phyloP scores from a whole-genome alignment of 2,329 filamentous ascomycete genomes.

The Epichloe gansuensis region DNA sequence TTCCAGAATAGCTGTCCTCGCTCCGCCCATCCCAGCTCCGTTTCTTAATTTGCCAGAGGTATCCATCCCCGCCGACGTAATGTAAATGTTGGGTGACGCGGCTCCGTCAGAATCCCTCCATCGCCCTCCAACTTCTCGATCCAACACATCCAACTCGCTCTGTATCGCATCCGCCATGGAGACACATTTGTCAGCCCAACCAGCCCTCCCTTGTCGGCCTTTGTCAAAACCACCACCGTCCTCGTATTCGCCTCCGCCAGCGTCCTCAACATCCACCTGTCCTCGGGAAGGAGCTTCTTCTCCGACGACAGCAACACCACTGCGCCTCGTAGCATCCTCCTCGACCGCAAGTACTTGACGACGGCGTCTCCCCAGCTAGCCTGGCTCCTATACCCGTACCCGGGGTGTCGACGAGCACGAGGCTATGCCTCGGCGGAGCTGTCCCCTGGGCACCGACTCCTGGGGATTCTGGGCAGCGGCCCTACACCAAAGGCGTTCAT shows the following conservation, averaged over 20 bases:
- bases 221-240: conserved; percentile 42
- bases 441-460: conserved; percentile 20
- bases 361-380: conserved; percentile 42
- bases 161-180: conserved; percentile 17
- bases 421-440: conserved; percentile 30
- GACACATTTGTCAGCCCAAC: conserved; percentile 17
- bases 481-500: conserved; percentile 47
- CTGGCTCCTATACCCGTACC: conserved; percentile 35
- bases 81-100: conserved; percentile 17
- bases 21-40: conserved; percentile 27
- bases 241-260: conserved; percentile 32
- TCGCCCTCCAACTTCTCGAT: conserved; percentile 11
- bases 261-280: conserved; percentile 34
- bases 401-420: conserved; percentile 40
- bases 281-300: conserved; percentile 36
- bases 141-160: conserved; percentile 14
- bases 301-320: conserved; percentile 42
- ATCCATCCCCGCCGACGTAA: conserved; percentile 27
- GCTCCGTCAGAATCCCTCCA: conserved; percentile 20
- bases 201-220: conserved; percentile 37
- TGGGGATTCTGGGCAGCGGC: conserved; percentile 20
- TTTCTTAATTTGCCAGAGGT: conserved; percentile 18
- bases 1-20: conserved; percentile 26
- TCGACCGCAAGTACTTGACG: conserved; percentile 34
- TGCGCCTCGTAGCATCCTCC: conserved; percentile 37